phyloP scores from a whole-genome alignment of 1,139 yeast genomes.

The Kodamaea sp. region DNA sequence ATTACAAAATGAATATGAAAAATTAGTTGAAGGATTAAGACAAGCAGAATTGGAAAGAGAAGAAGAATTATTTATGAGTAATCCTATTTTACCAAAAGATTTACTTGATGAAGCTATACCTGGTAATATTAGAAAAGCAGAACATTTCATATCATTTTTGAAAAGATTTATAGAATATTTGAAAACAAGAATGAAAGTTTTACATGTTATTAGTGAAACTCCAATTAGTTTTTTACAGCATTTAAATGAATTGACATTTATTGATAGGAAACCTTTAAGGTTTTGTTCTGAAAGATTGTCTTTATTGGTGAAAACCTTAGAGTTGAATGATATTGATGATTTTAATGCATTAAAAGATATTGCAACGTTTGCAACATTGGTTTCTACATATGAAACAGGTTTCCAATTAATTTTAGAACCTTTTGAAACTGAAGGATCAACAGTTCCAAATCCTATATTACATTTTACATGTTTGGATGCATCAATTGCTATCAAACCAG shows the following conservation, averaged over 20 bases:
- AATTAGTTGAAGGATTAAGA: conserved; percentile 82
- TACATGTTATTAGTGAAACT: conserved; percentile 95
- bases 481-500: conserved; percentile 95
- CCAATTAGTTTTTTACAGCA: conserved; percentile 91
- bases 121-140: conserved; percentile 94
- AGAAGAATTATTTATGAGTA: conserved; percentile 81
- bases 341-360: conserved; percentile 90
- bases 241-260: conserved; percentile 86
- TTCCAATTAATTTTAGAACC: conserved; percentile 91
- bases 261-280: conserved; percentile 84
- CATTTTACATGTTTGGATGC: conserved; percentile 96
- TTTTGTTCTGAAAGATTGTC: conserved; percentile 92
- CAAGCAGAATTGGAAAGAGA: conserved; percentile 71
- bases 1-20: conserved; percentile 85
- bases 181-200: conserved; percentile 94
- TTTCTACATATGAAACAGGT: conserved; percentile 92
- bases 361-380: conserved; percentile 94
- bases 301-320: conserved; percentile 81
- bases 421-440: conserved; percentile 92
- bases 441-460: conserved; percentile 96
- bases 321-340: conserved; percentile 84
- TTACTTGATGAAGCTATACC: conserved; percentile 90
- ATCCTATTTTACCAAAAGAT: conserved; percentile 84
- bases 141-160: conserved; percentile 89
- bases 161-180: conserved; percentile 90